phyloP scores from a whole-genome alignment of 768 basidiomycete species.

The Boletus coccyginus region DNA sequence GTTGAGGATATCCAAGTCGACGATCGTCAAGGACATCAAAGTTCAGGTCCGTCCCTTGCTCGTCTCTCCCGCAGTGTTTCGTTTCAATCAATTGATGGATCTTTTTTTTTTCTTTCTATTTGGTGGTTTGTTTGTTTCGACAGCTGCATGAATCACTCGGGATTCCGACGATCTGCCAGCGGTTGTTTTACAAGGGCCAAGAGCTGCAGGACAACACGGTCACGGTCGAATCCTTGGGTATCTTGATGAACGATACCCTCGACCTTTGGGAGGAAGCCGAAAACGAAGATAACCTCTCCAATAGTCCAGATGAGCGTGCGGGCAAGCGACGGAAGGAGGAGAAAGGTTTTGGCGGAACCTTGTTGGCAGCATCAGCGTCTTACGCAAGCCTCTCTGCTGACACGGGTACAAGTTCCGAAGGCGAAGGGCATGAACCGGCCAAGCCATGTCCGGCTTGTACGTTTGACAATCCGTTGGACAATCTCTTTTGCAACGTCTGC shows the following conservation, averaged over 20 bases:
- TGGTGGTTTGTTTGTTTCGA: neutral
- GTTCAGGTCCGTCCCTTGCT: slow-evolving; percentile 47
- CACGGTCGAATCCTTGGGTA: slow-evolving; percentile 51
- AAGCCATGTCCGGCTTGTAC: slow-evolving; percentile 60
- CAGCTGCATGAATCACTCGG: slow-evolving; percentile 61
- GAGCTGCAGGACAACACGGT: slow-evolving; percentile 64
- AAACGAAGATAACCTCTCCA: slow-evolving; percentile 51
- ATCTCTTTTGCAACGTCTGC: slow-evolving; percentile 46
- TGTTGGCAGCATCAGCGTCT: slow-evolving; percentile 48
- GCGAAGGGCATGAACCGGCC: slow-evolving; percentile 25
- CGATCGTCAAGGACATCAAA: slow-evolving; percentile 78
- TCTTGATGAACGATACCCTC: slow-evolving; percentile 60
- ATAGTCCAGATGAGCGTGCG: slow-evolving; percentile 44
- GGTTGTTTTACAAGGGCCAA: slow-evolving; percentile 55
- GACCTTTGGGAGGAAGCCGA: slow-evolving; percentile 66
- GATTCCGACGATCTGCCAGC: slow-evolving; percentile 76
- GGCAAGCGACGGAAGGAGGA: slow-evolving; percentile 50
- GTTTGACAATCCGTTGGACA: slow-evolving; percentile 48
- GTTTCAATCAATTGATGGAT: neutral
- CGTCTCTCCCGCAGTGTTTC: neutral
- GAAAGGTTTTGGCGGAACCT: slow-evolving; percentile 71
- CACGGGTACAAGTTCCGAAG: slow-evolving; percentile 35
- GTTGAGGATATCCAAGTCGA: slow-evolving; percentile 58
- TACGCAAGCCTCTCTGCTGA: slow-evolving; percentile 30
- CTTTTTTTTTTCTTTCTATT: neutral